Conservation (phyloP, 768 basidiomycete genomes). For the Suillus sp. region DNA sequence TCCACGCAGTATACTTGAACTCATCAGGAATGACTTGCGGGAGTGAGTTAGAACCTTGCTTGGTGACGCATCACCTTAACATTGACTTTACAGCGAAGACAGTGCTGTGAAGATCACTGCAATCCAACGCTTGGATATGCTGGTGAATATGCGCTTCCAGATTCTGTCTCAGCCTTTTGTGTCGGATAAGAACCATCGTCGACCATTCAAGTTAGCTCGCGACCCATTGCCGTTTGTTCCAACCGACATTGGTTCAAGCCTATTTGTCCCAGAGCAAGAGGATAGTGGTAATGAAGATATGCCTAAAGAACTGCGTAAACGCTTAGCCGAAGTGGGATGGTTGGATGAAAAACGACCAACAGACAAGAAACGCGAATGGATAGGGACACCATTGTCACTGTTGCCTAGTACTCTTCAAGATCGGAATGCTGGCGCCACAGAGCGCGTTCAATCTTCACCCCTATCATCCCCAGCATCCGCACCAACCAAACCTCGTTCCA, state of each 20-base stretch:
- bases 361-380: conserved; percentile 59
- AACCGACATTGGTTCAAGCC: conserved; percentile 69
- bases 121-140: conserved; percentile 53
- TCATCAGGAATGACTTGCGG: conserved; percentile 56
- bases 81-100: conserved; percentile 12
- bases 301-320: conserved; percentile 64
- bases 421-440: conserved; percentile 41
- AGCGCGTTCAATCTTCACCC: conserved; percentile 34
- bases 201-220: conserved; percentile 72
- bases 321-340: conserved; percentile 77
- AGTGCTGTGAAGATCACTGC: conserved; percentile 46
- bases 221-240: conserved; percentile 72
- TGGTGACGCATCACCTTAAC: neutral
- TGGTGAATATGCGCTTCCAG: conserved; percentile 72
- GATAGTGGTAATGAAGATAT: conserved; percentile 51
- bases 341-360: conserved; percentile 55
- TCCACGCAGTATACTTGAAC: conserved; percentile 46
- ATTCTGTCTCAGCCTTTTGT: conserved; percentile 63
- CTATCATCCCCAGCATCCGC: conserved; percentile 36
- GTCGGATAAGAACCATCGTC: conserved; percentile 57
- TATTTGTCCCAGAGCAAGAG: conserved; percentile 60
- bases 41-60: conserved; percentile 43
- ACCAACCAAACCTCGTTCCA: conserved; percentile 32
- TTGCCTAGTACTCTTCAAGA: conserved; percentile 61
- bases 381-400: conserved; percentile 66